Evolutionary conservation across 176 grass and related monocot species (phyloP), one percentile per base, ranked within the genome.

Genomic region (Luzula sylvatica): DNA sequence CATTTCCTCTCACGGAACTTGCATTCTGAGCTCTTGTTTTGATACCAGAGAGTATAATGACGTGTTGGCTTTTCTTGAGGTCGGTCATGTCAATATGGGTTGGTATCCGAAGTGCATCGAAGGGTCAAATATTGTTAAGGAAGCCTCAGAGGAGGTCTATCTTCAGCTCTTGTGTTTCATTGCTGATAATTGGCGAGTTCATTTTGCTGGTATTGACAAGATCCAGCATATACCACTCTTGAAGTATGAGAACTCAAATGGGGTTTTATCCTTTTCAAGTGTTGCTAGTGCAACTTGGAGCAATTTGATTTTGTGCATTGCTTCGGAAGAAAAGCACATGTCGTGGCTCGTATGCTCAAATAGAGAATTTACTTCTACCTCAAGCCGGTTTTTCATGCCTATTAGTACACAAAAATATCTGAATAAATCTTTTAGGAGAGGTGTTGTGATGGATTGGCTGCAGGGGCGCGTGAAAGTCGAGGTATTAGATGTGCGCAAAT

Each of bases 31-130:
- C 30, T 71, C 50, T 51, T 55, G 67, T 35, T 81, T 86, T 45
- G 87, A 93, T 38, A 72, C 25, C 4, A 9, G 15, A 23, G 53
- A 23, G 12, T 78, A 74, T 40, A 30, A 72, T 44, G 44, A 42
- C 8, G 69, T 75, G 1, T 68, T 93, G 20, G 20, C 3, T 13
- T 93, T 75, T 75, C 56, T 93, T 0, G 87, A 29, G 46, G 48
- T 93, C 11, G 46, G 49, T 21, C 56, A 39, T 6, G 76, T 93
- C 28, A 21, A 38, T 8, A 3, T 11, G 46, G 43, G 57, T 19
- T 93, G 87, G 87, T 93, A 93, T 41, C 77, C 21, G 0, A 86
- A 82, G 29, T 93, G 77, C 40, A 93, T 93, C 8, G 60, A 56
- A 59, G 66, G 81, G 7, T 82, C 58, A 1, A 57, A 78, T 66